Evolutionary conservation across 441 rosid genomes (phyloP).

Genomic region (Melastoma candidum): DNA sequence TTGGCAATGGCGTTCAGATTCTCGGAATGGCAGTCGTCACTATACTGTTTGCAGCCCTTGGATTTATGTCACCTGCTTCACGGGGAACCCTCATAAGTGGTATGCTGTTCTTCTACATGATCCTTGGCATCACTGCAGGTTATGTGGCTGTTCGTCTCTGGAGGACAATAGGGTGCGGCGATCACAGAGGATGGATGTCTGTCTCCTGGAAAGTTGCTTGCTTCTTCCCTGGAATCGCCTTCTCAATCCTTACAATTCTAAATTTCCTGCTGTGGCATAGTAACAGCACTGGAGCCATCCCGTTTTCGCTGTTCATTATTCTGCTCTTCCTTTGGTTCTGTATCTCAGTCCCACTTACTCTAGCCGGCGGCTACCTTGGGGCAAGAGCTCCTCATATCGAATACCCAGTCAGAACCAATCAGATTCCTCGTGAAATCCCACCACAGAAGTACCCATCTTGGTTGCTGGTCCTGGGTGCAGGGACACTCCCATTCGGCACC

Average conservation of each 20-base stretch:
- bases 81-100: constrained; percentile 63
- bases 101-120: constrained; percentile 67
- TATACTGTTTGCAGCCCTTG: constrained; percentile 60
- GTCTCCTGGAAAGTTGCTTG: constrained; percentile 66
- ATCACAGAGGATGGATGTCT: constrained; percentile 61
- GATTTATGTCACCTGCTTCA: constrained; percentile 75
- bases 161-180: constrained; percentile 62
- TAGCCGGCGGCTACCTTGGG: constrained; percentile 63
- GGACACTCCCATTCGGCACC: constrained; percentile 63
- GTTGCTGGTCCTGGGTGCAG: constrained; percentile 67
- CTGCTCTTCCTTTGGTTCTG: constrained; percentile 64
- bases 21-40: constrained; percentile 71
- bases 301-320: constrained; percentile 45
- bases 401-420: constrained; percentile 73
- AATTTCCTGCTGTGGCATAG: constrained; percentile 69
- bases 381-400: constrained; percentile 66
- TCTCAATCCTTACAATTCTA: constrained; percentile 39
- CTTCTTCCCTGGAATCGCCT: constrained; percentile 76
- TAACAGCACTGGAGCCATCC: constrained; percentile 72
- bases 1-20: constrained; percentile 76
- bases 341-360: constrained; percentile 74
- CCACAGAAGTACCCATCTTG: constrained; percentile 72
- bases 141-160: constrained; percentile 71
- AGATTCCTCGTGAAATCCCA: constrained; percentile 73
- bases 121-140: constrained; percentile 65